Base-by-base conservation (phyloP, 163 green algal species). In the Coccomyxa subellipsoidea region DNA sequence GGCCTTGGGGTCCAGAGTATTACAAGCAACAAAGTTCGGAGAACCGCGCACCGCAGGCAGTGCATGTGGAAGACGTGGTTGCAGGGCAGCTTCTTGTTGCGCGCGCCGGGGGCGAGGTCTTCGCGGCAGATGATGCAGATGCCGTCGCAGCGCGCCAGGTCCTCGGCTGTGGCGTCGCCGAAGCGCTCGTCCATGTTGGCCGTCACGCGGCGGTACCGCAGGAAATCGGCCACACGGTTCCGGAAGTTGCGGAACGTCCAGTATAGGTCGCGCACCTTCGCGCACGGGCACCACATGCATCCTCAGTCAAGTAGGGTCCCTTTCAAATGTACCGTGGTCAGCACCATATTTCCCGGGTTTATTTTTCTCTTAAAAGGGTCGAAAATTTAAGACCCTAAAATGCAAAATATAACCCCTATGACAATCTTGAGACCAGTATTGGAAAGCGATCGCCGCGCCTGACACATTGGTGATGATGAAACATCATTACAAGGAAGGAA, bases 41-140 rank as follows among this genome's bases (percentile, higher is more conserved):
- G 39, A 54, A 23, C 12, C 18, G 59, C 27, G 15, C 71, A 93
- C 91, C 94, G 89, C 15, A 98, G 88, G 91, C 97, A 99, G 84
- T 97, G 91, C 79, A 98, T 69, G 86, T 99, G 97, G 89, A 99
- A 99, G 12, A 97, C 91, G 80, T 99, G 97, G 34, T 88, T 88
- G 82, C 97, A 99, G 35, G 88, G 81, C 76, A 99, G 92, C 85
- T 96, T 96, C 90, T 99, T 99, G 85, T 96, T 94, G 53, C 87
- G 73, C 0, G 86, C 89, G 29, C 77, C 84, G 2, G 88, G 75
- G 25, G 78, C 83, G 97, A 99, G 98, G 82, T 99, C 96, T 83
- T 99, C 97, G 4, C 97, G 86, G 92, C 97, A 99, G 86, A 99
- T 98, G 89, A 99, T 98, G 94, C 97, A 99, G 69, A 95, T 92